Base-by-base conservation (phyloP, 495 filamentous ascomycete species). In the Penicillium fimorum region DNA sequence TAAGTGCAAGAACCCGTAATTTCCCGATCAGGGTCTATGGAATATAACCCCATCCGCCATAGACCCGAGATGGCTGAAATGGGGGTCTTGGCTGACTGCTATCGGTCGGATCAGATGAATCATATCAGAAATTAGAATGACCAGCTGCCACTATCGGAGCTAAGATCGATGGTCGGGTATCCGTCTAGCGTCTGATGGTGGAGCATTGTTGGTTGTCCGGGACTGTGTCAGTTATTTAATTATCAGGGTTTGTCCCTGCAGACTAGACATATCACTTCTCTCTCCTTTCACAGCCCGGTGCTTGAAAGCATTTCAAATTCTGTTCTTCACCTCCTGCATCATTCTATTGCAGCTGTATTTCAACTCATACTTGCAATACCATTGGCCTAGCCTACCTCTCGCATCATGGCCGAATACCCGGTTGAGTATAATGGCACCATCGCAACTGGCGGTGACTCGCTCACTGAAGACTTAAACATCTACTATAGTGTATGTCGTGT, bases 391-490 rank as follows among this genome's bases (percentile, higher is more conserved):
- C 24, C 27, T n/a, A 53, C 13, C 30, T 52, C 30, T 52, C 57
- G 60, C 60, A 62, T 42, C 32, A 77, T 77, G 74, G 65, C 72
- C 17, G 64, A 58, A 43, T 72, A 70, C 48, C 70, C 71, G 25
- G 66, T 83, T 17, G 72, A 79, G 35, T 92, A 87, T 73, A 88
- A 88, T 76, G 86, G 84, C 49, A 79, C 84, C 25, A 74, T 68
- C 42, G 69, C 78, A 22, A 84, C 79, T 12, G 91, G 91, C 35
- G 91, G 90, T 57, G 81, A 96, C 71, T 88, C 90, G 13, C 68
- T 92, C 55, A 80, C 69, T 3, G 72, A 88, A 33, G 78, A 96
- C 67, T 79, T 96, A 47, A 96, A 96, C 70, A 77, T 90, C 57
- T 91, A 81, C 73, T 96, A 94, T 71, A 79, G 88, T 79, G 89